A percentile compares a stretch with the other conserved stretches of the same genome.
phyloP scores from a whole-genome alignment of 352 stramenopile species.

The Elongisporangium undulatum region DNA sequence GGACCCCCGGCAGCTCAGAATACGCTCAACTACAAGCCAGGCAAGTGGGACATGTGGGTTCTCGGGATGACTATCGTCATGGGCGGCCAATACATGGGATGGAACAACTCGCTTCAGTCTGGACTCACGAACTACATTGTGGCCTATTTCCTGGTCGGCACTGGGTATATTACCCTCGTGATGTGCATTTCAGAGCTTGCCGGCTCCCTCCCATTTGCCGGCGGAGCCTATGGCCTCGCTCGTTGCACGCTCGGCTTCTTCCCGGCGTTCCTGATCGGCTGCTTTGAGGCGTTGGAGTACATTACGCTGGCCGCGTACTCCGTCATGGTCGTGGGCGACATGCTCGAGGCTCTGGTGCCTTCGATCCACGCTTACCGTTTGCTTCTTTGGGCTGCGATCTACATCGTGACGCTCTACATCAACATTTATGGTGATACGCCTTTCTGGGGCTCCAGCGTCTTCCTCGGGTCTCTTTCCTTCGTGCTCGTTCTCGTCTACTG shows the following conservation, averaged over 20 bases:
- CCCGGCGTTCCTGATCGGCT: constrained; percentile 40
- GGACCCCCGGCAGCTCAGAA: background rate
- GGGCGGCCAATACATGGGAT: constrained; percentile 46
- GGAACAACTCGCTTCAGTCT: constrained; percentile 32
- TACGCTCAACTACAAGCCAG: constrained; percentile 51
- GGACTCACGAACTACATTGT: constrained; percentile 38
- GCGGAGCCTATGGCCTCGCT: constrained; percentile 33
- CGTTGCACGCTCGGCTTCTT: constrained; percentile 39
- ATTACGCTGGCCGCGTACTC: constrained; percentile 37
- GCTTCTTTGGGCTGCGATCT: constrained; percentile 16
- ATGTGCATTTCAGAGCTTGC: constrained; percentile 43
- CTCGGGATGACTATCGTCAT: constrained; percentile 55
- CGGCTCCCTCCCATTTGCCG: constrained; percentile 34
- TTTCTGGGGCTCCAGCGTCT: constrained; percentile 43
- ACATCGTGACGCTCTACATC: constrained; percentile 24
- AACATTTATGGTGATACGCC: constrained; percentile 22
- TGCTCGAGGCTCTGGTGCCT: constrained; percentile 22
- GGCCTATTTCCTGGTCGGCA: constrained; percentile 26
- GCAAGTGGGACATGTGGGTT: constrained; percentile 38
- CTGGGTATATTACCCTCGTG: constrained; percentile 31
- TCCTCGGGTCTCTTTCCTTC: constrained; percentile 24
- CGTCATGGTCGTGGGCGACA: constrained; percentile 19
- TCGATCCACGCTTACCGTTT: constrained; percentile 14
- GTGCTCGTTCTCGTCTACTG: constrained; percentile 35
- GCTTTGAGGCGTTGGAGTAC: constrained; percentile 41